Percentiles rank a stretch among this genome's conserved stretches.
Evolutionary conservation across 208 protist genomes (phyloP).

Genomic region (Entamoeba dispar): DNA sequence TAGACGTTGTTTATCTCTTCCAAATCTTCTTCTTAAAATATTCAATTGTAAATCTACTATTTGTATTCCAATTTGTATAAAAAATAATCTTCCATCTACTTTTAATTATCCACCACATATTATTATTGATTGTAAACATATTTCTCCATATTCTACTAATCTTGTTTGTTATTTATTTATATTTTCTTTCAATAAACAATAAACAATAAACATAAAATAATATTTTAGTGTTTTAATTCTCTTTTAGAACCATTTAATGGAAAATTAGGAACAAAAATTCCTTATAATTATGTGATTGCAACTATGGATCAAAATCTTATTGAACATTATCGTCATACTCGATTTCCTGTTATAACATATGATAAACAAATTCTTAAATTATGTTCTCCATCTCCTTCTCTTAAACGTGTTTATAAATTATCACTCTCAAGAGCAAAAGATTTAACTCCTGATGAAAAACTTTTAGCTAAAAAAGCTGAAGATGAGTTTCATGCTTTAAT

Average conservation of each 20-base stretch:
- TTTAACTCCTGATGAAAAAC: background rate
- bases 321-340: background rate
- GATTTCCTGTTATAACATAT: background rate
- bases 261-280: background rate
- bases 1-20: background rate
- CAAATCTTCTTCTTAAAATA: background rate
- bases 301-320: background rate
- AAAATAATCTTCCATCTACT: background rate
- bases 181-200: background rate
- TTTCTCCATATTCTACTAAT: too few species aligned
- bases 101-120: background rate
- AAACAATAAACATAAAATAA: background rate
- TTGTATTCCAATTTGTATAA: background rate
- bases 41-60: background rate
- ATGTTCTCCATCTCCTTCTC: background rate
- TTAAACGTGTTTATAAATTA: background rate
- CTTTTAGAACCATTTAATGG: background rate
- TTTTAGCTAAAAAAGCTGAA: background rate
- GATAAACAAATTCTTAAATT: background rate
- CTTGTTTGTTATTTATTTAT: background rate
- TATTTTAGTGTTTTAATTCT: background rate
- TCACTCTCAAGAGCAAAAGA: background rate
- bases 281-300: background rate
- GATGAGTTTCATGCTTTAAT: background rate
- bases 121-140: background rate